Conservation (phyloP, 306 rosid genomes). For the Prunus armeniaca region DNA sequence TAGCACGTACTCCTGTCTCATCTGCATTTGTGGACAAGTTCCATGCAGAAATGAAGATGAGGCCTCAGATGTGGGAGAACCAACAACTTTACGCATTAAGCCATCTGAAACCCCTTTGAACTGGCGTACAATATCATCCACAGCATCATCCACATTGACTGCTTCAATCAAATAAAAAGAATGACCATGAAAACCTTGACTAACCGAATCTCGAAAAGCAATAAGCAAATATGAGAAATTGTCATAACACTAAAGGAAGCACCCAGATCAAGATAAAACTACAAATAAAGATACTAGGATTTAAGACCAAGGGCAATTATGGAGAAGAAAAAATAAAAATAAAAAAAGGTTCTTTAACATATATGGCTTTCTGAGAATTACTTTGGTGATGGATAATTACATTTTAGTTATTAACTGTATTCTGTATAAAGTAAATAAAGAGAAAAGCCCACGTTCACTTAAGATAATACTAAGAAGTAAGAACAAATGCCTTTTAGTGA, state of each 20-base stretch:
- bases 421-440: background rate
- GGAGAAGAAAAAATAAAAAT: background rate
- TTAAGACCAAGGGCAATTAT: background rate
- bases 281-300: background rate
- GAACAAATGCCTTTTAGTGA: background rate
- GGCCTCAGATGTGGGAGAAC: conserved; percentile 42
- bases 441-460: background rate
- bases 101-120: conserved; percentile 96
- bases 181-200: conserved; percentile 8
- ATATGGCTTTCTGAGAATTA: background rate
- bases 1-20: conserved; percentile 43
- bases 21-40: conserved; percentile 52
- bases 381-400: background rate
- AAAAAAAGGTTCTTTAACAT: background rate
- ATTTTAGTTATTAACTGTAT: background rate
- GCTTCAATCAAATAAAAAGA: conserved; percentile 24
- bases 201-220: background rate
- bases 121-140: conserved; percentile 93
- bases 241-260: background rate
- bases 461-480: background rate
- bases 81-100: conserved; percentile 65
- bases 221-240: background rate
- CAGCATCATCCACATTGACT: conserved; percentile 95
- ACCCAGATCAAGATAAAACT: background rate
- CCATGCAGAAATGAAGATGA: conserved; percentile 36